Evolutionary conservation across 2,329 filamentous ascomycete species (phyloP).

Genomic region (Geosmithia putterillii): DNA sequence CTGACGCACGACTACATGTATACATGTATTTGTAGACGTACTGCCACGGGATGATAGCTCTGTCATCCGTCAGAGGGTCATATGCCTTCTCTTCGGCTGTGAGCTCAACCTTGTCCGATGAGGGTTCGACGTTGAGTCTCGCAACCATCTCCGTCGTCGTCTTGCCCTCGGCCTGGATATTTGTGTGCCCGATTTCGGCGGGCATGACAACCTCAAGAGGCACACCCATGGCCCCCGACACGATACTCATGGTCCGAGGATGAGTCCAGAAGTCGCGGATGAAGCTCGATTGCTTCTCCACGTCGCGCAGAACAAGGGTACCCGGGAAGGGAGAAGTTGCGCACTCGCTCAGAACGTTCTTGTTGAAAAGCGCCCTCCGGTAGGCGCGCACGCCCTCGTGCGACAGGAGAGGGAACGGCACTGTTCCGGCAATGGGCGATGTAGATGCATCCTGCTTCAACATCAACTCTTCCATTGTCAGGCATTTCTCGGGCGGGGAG

Average conservation of each 20-base stretch:
- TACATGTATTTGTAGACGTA: too few relatives aligned
- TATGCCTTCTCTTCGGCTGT: too few relatives aligned
- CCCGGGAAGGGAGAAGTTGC: slow-evolving; percentile 10
- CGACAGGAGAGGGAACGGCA: slow-evolving; percentile 15
- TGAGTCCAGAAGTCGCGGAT: slow-evolving; percentile 34
- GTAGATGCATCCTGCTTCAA: slow-evolving; percentile 6
- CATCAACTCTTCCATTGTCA: slow-evolving; percentile 10
- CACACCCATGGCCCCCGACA: slow-evolving; percentile 44
- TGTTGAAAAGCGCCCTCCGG: slow-evolving; percentile 9
- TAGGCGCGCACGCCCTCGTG: slow-evolving; percentile 9
- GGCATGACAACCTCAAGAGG: slow-evolving; percentile 43
- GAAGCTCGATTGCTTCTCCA: slow-evolving; percentile 15
- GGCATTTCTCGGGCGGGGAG: neutral
- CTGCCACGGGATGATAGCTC: neutral
- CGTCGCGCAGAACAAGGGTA: slow-evolving; percentile 9
- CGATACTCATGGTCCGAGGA: slow-evolving; percentile 36
- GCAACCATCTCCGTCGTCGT: slow-evolving; percentile 6
- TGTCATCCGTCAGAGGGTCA: too few relatives aligned
- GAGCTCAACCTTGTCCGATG: too few relatives aligned
- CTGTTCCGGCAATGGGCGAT: slow-evolving; percentile 13
- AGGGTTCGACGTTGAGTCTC: neutral
- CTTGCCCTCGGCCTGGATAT: slow-evolving; percentile 22
- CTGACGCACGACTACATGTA: slow-evolving; percentile 6
- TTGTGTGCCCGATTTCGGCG: slow-evolving; percentile 46
- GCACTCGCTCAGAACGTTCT: slow-evolving; percentile 15